Base-by-base conservation (phyloP, 257 asterid species). In the Nicotiana tabacum region DNA sequence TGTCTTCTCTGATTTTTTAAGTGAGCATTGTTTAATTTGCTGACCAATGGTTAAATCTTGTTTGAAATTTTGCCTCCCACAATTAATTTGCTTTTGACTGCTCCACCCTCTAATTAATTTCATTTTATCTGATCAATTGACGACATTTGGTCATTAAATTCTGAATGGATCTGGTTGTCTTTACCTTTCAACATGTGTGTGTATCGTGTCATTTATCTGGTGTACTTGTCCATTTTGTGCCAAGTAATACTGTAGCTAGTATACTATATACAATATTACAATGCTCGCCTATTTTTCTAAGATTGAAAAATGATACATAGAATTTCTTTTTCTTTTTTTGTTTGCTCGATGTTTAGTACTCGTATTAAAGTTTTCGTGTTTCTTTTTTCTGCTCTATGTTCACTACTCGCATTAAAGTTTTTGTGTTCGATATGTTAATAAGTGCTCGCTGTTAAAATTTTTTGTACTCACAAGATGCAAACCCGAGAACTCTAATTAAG, bases 31-130 rank as follows among this genome's bases (percentile, higher is more conserved):
- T 43, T 72, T 74, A 48, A 39, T 2, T 39, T 39, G 27, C 9
- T 76, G 67, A 46, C 77, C 82, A 76, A 82, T 82, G 61, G 37
- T 8, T 58, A 4, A 72, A 56, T 77, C 80, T 76, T 77, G 51
- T 83, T 83, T 10, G 69, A 77, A 43, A 24, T 67, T 35, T 64
- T 60, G 51, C 48, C 81, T 43, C 53, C 80, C 65, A 82, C 53
- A 35, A 57, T 61, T 5, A 82, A 33, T 29, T 62, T 61, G 24
- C 17, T 78, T 62, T 76, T 83, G 77, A 82, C 61, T 46, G 9
- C 15, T 48, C 18, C 16, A 66, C 17, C 74, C 74, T 51, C 10
- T 21, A 76, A 57, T 21, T 21, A 76, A 51, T 46, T 81, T 68
- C 37, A 1, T 62, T 9, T 29, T 11, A 60, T 30, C 29, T 51